phyloP scores from a whole-genome alignment of 73 alveolate species.

The Symbiodinium natans region DNA sequence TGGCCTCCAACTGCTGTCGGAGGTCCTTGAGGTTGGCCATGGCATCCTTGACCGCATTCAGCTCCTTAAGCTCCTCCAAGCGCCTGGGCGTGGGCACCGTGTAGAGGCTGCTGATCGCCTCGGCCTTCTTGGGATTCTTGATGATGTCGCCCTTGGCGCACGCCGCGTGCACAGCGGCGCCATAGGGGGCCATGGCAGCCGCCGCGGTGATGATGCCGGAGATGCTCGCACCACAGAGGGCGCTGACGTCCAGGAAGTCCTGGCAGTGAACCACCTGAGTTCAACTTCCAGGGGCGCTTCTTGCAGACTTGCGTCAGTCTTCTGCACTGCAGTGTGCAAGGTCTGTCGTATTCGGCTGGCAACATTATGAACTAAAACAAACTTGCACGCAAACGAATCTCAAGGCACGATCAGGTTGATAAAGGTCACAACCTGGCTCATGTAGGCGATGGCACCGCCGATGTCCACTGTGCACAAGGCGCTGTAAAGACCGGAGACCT shows the following conservation, averaged over 20 bases:
- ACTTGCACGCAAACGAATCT: too few species aligned
- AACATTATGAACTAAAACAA: too few species aligned
- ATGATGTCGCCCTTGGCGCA: neutral
- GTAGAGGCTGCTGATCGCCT: neutral
- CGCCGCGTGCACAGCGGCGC: constrained; percentile 26
- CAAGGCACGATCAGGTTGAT: too few species aligned
- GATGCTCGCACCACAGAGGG: neutral
- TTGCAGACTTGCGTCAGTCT: too few species aligned
- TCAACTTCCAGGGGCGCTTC: too few species aligned
- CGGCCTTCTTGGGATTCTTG: neutral
- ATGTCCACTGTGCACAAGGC: constrained; percentile 74
- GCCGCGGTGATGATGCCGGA: constrained; percentile 13
- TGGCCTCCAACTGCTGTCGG: neutral
- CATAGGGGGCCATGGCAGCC: constrained; percentile 16
- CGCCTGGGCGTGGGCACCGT: neutral
- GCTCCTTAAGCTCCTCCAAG: neutral
- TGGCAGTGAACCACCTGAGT: constrained; percentile 86
- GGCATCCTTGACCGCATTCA: neutral
- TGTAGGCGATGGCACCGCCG: constrained; percentile 90
- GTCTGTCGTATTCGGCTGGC: too few species aligned
- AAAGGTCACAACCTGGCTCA: neutral
- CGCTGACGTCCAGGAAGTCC: constrained; percentile 48
- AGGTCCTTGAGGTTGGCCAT: neutral
- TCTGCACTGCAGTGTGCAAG: too few species aligned
- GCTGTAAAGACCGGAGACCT: neutral